Base-by-base conservation (phyloP, 2,329 filamentous ascomycete genomes). In the Elsinoe necatrix region DNA sequence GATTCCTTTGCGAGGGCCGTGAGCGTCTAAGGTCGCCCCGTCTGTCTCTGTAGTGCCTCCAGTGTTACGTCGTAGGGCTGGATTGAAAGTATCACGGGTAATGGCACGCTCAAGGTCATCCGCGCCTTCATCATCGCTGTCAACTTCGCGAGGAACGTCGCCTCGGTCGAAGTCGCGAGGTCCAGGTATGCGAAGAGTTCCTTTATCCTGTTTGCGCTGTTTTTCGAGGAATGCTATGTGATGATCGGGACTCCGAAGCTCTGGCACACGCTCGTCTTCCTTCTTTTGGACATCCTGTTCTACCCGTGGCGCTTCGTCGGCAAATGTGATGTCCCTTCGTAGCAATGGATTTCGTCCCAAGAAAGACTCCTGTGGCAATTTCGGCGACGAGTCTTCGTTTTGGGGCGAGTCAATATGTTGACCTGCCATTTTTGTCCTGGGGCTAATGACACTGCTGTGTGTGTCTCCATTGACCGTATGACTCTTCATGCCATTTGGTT, bases 91-190 rank as follows among this genome's bases (percentile, higher is more conserved):
- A 18, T 67, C 63, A 8, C 61, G 60, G 3, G 67, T 69, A 34
- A 64, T 61, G 4, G 63, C 58, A 7, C 64, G 63, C 11, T 60
- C 35, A 2, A 67, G 59, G 16, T 63, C 59, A 27, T 71, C 66
- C 18, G 68, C 67, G 9, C 34, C 37, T 11, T 68, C 69, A 29
- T 75, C 72, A 4, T 73, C 70, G 34, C 76, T 73, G 7, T 77
- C 75, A 12, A 87, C 67, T 18, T 77, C 72, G 62, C 83, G 73
- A 2, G 91, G 91, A 8, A 84, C 76, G 59, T 89, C 79, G 23
- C 92, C 93, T 52, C 83, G 82, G 64, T 98, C 93, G 50, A 86
- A 91, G 66, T 97, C 93, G 63, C 91, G 79, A 0, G 93, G 93
- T 18, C 91, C 91, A 0, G 93, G 93, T 64, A 98, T 97, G 39